Conservation (phyloP, 106 monocot species). For the Iris macrosiphon region DNA sequence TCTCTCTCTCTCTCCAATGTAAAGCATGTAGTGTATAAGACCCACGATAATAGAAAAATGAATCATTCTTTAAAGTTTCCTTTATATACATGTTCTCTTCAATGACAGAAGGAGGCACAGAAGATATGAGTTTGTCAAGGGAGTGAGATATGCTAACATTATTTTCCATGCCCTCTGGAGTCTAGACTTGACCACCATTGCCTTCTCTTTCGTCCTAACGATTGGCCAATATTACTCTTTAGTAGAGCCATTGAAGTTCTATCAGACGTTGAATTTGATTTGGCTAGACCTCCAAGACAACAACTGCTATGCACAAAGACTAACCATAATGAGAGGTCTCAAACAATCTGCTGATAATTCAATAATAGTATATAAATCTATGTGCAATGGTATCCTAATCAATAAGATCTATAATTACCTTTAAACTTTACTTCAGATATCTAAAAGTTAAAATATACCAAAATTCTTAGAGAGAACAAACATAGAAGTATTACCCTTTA, state of each 20-base stretch:
- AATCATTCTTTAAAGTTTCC: slow-evolving; percentile 23
- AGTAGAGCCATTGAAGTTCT: slow-evolving; percentile 1
- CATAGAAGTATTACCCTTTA: background rate
- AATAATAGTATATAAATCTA: background rate
- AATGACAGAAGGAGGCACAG: slow-evolving; percentile 8
- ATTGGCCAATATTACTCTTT: slow-evolving; percentile 12
- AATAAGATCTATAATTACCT: background rate
- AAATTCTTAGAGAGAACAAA: no score
- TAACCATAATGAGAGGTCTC: slow-evolving; percentile 11
- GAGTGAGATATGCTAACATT: slow-evolving; percentile 38
- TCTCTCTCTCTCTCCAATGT: no score
- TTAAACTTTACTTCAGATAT: background rate
- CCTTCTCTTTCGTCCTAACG: slow-evolving; percentile 16
- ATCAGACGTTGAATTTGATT: slow-evolving; percentile 20
- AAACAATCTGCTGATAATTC: background rate
- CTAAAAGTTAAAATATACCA: background rate
- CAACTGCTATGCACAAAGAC: slow-evolving; percentile 47
- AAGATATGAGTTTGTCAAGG: slow-evolving; percentile 27
- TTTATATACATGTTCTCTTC: slow-evolving; percentile 18
- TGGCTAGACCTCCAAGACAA: slow-evolving; percentile 36
- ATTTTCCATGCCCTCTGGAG: slow-evolving; percentile 45
- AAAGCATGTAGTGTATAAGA: no score
- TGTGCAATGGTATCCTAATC: background rate
- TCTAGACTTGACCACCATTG: slow-evolving; percentile 38
- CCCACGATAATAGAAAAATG: slow-evolving; percentile 54